Percentiles rank a stretch among this genome's conserved stretches.
These are phyloP conservation scores for Hyphopichia khmerensis DNA, from an alignment of 1,139 yeast species.

Conservation along the genomic window DNA sequence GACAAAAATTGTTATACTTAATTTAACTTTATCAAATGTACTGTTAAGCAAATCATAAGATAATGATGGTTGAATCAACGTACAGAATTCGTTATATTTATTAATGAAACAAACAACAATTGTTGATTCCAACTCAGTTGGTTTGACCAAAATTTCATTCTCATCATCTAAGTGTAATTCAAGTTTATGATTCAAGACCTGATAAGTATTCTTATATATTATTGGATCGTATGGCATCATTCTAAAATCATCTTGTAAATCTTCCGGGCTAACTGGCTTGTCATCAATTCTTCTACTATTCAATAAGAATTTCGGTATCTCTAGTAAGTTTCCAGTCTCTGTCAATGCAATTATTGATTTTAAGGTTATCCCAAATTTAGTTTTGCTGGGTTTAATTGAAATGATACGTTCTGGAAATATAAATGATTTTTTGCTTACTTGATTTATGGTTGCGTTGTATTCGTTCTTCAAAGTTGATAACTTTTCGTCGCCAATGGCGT, in stretches of 20 bases:
- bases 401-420: slow-evolving; percentile 57
- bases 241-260: slow-evolving; percentile 57
- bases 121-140: slow-evolving; percentile 83
- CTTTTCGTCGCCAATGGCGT: slow-evolving; percentile 7
- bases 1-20: slow-evolving; percentile 57
- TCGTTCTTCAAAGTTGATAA: slow-evolving; percentile 13
- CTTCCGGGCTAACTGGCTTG: slow-evolving; percentile 52
- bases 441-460: slow-evolving; percentile 21
- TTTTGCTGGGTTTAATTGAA: slow-evolving; percentile 55
- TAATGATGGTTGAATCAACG: slow-evolving; percentile 75
- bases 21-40: slow-evolving; percentile 65
- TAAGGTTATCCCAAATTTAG: slow-evolving; percentile 72
- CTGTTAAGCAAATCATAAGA: slow-evolving; percentile 76
- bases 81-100: slow-evolving; percentile 67
- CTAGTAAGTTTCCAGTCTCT: slow-evolving; percentile 61
- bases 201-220: slow-evolving; percentile 47
- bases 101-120: slow-evolving; percentile 67
- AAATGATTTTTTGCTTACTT: slow-evolving; percentile 53
- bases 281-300: slow-evolving; percentile 62
- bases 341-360: slow-evolving; percentile 65
- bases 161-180: slow-evolving; percentile 32
- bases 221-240: slow-evolving; percentile 67
- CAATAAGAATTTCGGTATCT: slow-evolving; percentile 65
- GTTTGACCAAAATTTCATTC: slow-evolving; percentile 44
- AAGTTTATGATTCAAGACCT: slow-evolving; percentile 37